Base-by-base conservation (phyloP, 78 protist species). In the Creolimax fragrantissima region DNA sequence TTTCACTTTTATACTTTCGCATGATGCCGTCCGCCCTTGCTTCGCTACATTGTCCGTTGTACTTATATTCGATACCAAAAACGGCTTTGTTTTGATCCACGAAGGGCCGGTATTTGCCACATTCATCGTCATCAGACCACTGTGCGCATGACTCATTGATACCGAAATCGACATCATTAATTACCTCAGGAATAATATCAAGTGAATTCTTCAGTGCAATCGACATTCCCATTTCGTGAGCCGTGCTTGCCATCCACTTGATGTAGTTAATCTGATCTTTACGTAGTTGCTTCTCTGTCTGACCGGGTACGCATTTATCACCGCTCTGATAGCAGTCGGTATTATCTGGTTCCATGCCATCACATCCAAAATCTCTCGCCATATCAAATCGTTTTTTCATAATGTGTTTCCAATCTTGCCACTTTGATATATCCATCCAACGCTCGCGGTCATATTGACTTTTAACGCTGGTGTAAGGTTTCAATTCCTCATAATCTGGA, bases 121-220 rank as follows among this genome's bases (percentile, higher is more conserved):
- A 88, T 37, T 88, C 47, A 4, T 37, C 90, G n/a, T n/a, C n/a
- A n/a, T n/a, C n/a, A n/a, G n/a, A n/a, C 5, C 35, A 88, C 39
- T 37, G 84, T 24, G 45, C 5, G 45, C 90, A 88, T 5, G 43
- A 5, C 45, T 88, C 90, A 37, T 88, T 88, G 5, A 88, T 88
- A 5, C 81, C 90, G 43, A 88, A 88, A 37, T 88, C 90, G 66
- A 44, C 41, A 4, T 35, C 37, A 37, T 88, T 45, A n/a, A 88
- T 47, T 44, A 24, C 6, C 5, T 88, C 90, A 37, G 45, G 45
- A 5, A 88, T 42, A 35, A 88, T 35, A 3, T 88, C 90, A 5
- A 88, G 24, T 35, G 90, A 3, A 37, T 88, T 88, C 45, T 88
- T 88, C 90, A 88, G 11, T 7, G 81, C 90, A 88, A 88, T 88